Conservation (phyloP, 345 rosid species). For the Lagerstroemia speciosa region DNA sequence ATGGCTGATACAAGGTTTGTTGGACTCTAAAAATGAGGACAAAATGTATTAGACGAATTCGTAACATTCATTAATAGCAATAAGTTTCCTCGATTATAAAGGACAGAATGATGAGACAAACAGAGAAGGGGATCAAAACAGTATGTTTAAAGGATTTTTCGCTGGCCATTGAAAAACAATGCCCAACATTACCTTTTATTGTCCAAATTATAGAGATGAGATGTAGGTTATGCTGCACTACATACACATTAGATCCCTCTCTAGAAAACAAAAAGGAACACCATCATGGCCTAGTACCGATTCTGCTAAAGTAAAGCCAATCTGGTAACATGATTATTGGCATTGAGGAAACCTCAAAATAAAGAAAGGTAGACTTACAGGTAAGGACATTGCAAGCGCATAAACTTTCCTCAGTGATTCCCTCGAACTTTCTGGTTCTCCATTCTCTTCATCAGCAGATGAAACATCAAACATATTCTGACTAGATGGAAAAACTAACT, state of each 20-base stretch:
- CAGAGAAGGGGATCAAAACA: neutral
- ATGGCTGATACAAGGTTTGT: conserved; percentile 57
- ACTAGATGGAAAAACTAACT: neutral
- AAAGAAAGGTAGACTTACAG: conserved; percentile 24
- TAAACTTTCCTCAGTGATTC: conserved; percentile 6
- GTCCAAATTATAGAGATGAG: neutral
- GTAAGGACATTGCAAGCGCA: conserved; percentile 14
- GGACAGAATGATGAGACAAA: neutral
- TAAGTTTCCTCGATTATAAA: neutral
- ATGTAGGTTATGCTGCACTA: neutral
- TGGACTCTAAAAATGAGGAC: conserved; percentile 20
- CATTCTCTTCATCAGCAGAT: conserved; percentile 28
- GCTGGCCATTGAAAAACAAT: neutral
- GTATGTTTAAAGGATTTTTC: neutral
- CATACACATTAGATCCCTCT: neutral
- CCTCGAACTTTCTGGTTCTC: conserved; percentile 19
- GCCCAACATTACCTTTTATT: neutral
- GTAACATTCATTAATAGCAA: neutral
- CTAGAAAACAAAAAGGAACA: no score
- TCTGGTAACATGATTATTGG: neutral
- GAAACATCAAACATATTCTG: conserved; percentile 2
- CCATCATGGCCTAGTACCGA: neutral
- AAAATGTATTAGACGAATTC: neutral
- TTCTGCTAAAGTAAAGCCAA: neutral
- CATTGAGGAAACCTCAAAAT: neutral